Evolutionary conservation across 805 yeast species (phyloP), one percentile per base, ranked within the genome.

Genomic region (Candida saitoana): DNA sequence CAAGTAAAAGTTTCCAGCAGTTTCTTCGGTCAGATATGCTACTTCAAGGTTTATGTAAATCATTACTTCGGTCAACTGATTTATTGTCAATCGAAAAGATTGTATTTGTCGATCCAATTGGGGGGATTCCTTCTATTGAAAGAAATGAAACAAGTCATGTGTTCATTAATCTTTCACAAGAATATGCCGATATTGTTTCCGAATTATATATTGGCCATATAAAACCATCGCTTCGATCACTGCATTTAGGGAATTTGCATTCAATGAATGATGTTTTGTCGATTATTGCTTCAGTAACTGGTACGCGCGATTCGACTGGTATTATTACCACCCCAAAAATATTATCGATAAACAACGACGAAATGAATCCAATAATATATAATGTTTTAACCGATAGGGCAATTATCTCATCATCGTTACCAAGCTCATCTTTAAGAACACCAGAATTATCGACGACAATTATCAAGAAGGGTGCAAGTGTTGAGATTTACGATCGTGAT

Each of bases 301-400:
- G 56, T 1, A 57, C 55, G 36, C 68, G 65, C 41, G 78, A 63
- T 18, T 52, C 90, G 1, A 81, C 95, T 0, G 99, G 96, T 0
- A 67, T 93, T 2, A 84, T 93, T 25, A 91, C 98, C 0, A 87
- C 97, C 0, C 86, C 95, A 0, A 61, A 69, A 7, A 79, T 87
- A 17, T 91, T 95, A 19, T 79, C 86, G 2, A 50, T 67, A 29
- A 68, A 65, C 40, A 60, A 57, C 44, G 73, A 69, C 48, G 73
- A 76, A 38, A 67, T 82, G 45, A 93, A 93, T 58, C 99, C 99
- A 1, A 75, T 93, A 33, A 79, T 93, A 12, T 87, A 90, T 61
- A 93, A 93, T 57, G 76, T 93, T 12, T 70, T 93, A 30, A 93
- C 99, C 0, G 98, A 93, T 58, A 70, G 98, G 40, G 88, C 98